Evolutionary conservation across 2,329 filamentous ascomycete species (phyloP).

Genomic region (Fusarium pseudograminearum): DNA sequence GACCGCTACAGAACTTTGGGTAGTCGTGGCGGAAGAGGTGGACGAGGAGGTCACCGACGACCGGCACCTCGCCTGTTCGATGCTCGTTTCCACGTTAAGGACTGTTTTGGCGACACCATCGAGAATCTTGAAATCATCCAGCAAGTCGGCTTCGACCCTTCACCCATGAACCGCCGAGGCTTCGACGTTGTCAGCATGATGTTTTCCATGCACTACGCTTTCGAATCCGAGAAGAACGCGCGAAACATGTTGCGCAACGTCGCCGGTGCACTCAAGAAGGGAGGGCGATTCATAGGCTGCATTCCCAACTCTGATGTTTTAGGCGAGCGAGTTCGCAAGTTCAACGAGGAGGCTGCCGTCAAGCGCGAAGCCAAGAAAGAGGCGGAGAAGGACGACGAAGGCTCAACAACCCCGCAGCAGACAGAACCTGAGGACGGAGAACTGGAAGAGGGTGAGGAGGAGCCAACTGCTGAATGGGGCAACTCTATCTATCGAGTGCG

Average conservation of each 20-base stretch:
- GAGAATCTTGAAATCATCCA: slow-evolving; percentile 84
- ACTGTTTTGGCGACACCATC: slow-evolving; percentile 89
- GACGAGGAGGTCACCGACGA: slow-evolving; percentile 63
- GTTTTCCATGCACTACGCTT: slow-evolving; percentile 99
- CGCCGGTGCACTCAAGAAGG: slow-evolving; percentile 89
- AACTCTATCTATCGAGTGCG: slow-evolving; percentile 93
- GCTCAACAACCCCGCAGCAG: slow-evolving; percentile 43
- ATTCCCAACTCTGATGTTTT: slow-evolving; percentile 98
- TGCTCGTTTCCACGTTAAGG: slow-evolving; percentile 88
- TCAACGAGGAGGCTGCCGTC: slow-evolving; percentile 68
- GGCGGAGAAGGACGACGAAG: slow-evolving; percentile 32
- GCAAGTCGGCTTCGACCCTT: slow-evolving; percentile 87
- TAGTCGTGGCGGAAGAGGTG: slow-evolving; percentile 67
- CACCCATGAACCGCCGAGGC: slow-evolving; percentile 78
- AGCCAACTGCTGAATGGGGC: slow-evolving; percentile 83
- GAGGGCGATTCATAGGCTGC: slow-evolving; percentile 91
- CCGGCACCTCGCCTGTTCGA: slow-evolving; percentile 76
- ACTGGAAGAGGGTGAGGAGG: slow-evolving; percentile 71
- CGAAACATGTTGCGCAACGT: slow-evolving; percentile 95
- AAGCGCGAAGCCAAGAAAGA: slow-evolving; percentile 50
- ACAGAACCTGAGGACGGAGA: slow-evolving; percentile 58
- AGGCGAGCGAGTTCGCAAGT: slow-evolving; percentile 79
- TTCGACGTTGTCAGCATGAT: slow-evolving; percentile 99
- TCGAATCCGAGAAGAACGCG: slow-evolving; percentile 91
- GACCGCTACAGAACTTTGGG: slow-evolving; percentile 84